Evolutionary conservation across 805 yeast genomes (phyloP), one percentile per base, ranked within the genome.

Genomic region (Limtongia smithiae): DNA sequence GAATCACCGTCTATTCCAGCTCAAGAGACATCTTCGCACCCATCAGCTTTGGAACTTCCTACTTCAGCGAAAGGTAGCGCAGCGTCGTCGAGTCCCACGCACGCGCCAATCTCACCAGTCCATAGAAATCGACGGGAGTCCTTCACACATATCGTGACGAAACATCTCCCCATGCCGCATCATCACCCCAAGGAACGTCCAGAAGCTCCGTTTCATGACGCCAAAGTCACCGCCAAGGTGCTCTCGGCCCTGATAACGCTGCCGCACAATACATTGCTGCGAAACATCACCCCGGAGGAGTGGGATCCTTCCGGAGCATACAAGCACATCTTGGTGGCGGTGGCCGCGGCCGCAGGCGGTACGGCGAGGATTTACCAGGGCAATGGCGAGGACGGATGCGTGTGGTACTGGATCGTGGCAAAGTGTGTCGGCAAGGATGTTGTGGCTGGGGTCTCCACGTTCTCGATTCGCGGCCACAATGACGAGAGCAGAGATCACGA

Each of bases 361-460:
- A 50, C 54, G 15, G 37, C 35, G 15, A 48, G 37, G 45, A 31
- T 52, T 8, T 52, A 36, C 24, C 45, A 52, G 38, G 56, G 41
- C 2, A 17, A 30, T 8, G 48, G 50, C 3, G 38, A 32, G 7
- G 32, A 21, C 6, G 53, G 56, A n/a, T 34, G 35, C 14, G 45
- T 38, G n/a, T 52, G 46, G 46, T 48, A 44, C n/a, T 52, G 56
- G 56, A 22, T 52, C 11, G 56, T 44, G 27, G 56, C 46, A 4
- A 42, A 39, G 38, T 42, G 41, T 4, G 38, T 32, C 21, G 55
- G 41, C 3, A 42, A 36, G 36, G 40, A 46, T 27, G 33, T 40
- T 15, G 15, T 51, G 3, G 51, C 43, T 4, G 55, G 55, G 6
- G 55, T 44, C 5, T 38, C 44, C 22, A 51, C 55, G 20, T 51